Conservation (phyloP, 306 rosid genomes). For the Prunus persica region DNA sequence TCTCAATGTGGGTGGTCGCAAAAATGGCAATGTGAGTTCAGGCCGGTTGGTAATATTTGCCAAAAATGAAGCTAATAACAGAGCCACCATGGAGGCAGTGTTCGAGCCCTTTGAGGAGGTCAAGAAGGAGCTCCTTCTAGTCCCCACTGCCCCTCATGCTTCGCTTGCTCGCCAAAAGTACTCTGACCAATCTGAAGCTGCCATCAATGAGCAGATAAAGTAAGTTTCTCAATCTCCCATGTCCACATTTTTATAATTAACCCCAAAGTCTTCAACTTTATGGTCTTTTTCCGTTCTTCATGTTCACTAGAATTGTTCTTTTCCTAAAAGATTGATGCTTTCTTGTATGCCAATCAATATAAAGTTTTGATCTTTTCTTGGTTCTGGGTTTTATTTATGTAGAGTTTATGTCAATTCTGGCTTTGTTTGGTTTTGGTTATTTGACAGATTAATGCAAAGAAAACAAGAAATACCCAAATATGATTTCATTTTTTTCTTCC, state of each 20-base stretch:
- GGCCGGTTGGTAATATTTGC: conserved; percentile 16
- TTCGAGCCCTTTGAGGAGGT: conserved; percentile 41
- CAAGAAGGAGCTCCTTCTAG: conserved; percentile 36
- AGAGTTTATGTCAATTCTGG: not conserved
- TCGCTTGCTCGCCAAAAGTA: conserved; percentile 43
- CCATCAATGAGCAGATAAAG: conserved; percentile 49
- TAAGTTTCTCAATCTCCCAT: conserved; percentile 10
- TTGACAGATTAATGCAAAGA: not conserved
- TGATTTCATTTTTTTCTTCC: not conserved
- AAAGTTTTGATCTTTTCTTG: too few species aligned
- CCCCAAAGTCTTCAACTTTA: too few species aligned
- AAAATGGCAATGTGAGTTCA: not conserved
- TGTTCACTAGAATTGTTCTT: not conserved
- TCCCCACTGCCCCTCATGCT: conserved; percentile 23
- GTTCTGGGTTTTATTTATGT: too few species aligned
- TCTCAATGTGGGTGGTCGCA: too few species aligned
- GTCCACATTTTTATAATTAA: too few species aligned
- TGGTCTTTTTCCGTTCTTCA: not conserved
- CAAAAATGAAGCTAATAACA: conserved; percentile 5
- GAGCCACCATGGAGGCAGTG: not conserved
- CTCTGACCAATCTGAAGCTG: conserved; percentile 19
- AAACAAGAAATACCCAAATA: not conserved
- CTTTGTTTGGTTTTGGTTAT: not conserved
- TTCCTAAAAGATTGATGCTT: not conserved
- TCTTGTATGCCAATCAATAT: not conserved